A percentile compares a stretch with the other conserved stretches of the same genome.
Conservation (phyloP, 2,329 filamentous ascomycete genomes). For the Rutstroemia sp. region DNA sequence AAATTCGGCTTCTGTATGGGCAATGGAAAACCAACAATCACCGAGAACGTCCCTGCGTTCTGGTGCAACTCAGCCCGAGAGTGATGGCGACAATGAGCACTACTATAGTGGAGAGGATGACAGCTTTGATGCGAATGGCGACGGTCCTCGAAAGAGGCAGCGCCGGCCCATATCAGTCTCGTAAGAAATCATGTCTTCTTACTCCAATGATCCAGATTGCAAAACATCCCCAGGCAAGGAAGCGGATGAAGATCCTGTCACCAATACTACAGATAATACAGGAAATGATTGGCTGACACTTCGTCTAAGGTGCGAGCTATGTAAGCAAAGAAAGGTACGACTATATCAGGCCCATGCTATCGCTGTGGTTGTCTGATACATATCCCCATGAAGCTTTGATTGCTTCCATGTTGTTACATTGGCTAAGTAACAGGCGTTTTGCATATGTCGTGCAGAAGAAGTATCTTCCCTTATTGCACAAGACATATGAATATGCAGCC, state of each 20-base stretch:
- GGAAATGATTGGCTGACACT: conserved; percentile 27
- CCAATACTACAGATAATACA: conserved; percentile 7
- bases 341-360: neutral
- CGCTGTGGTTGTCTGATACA: neutral
- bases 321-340: conserved; percentile 70
- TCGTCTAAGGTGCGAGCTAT: conserved; percentile 59
- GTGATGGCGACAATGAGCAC: conserved; percentile 25
- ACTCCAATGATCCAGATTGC: conserved; percentile 12
- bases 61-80: conserved; percentile 25
- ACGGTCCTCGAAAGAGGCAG: conserved; percentile 37
- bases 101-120: conserved; percentile 26
- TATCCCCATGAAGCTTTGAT: neutral
- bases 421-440: neutral
- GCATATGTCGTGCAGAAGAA: neutral
- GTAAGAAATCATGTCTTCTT: conserved; percentile 31
- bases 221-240: conserved; percentile 13
- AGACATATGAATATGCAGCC: neutral
- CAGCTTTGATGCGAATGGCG: conserved; percentile 27
- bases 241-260: conserved; percentile 11
- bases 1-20: neutral
- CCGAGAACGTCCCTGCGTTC: conserved; percentile 19
- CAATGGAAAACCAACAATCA: conserved; percentile 28
- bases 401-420: neutral
- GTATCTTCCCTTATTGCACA: neutral
- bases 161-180: conserved; percentile 41